These are phyloP conservation scores for Daldinia grandis DNA, from an alignment of 495 filamentous ascomycete genomes.

Conservation along the genomic window DNA sequence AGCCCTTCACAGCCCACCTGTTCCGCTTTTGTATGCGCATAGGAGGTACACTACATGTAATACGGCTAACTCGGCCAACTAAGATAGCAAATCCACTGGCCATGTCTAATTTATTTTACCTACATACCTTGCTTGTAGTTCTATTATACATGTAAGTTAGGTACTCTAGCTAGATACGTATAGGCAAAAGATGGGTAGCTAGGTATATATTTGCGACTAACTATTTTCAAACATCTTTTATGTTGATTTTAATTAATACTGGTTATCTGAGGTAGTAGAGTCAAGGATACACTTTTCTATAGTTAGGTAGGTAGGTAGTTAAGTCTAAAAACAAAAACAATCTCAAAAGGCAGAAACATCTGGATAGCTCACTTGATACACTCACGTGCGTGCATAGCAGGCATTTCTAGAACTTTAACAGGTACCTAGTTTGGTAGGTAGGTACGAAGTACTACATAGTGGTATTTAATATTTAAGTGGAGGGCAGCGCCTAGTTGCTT, in stretches of 20 bases:
- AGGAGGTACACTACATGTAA: neutral
- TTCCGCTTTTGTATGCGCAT: constrained; percentile 19
- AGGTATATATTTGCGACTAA: too few relatives aligned
- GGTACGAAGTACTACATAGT: too few relatives aligned
- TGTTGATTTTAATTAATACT: neutral
- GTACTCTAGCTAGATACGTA: too few relatives aligned
- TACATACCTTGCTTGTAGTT: neutral
- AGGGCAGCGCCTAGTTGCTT: neutral
- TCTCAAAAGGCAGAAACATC: neutral
- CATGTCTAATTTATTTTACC: neutral
- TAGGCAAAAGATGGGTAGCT: too few relatives aligned
- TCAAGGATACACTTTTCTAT: neutral
- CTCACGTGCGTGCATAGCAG: neutral
- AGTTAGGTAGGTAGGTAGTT: neutral
- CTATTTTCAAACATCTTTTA: too few relatives aligned
- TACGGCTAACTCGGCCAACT: constrained; percentile 1
- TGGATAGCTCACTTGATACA: neutral
- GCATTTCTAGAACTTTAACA: neutral
- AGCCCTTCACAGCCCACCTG: constrained; percentile 7
- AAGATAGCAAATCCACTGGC: neutral
- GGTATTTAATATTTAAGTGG: neutral
- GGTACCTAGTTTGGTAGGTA: too few relatives aligned
- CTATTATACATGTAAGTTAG: neutral
- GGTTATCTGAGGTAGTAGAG: neutral
- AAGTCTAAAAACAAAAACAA: neutral